Evolutionary conservation across 768 basidiomycete genomes (phyloP).

Genomic region (Pisolithus marmoratus): DNA sequence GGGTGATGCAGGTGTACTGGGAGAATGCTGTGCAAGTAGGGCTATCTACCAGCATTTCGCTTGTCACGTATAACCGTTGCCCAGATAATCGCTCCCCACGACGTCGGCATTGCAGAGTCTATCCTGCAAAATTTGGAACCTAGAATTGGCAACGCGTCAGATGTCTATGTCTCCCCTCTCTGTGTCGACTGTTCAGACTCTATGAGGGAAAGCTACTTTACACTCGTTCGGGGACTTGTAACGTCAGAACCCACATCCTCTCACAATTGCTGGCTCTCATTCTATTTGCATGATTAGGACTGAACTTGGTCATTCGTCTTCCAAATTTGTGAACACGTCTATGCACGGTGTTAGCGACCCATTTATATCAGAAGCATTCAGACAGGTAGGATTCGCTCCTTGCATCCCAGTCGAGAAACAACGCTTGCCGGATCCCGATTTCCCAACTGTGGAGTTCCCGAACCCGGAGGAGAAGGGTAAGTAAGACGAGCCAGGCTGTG

Average conservation of each 20-base stretch:
- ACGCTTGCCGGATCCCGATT: slow-evolving; percentile 72
- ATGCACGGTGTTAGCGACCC: slow-evolving; percentile 86
- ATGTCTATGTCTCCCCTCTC: slow-evolving; percentile 35
- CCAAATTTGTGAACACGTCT: slow-evolving; percentile 80
- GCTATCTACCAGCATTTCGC: not conserved
- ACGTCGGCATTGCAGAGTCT: slow-evolving; percentile 63
- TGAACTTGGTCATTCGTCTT: slow-evolving; percentile 3
- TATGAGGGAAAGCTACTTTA: slow-evolving; percentile 56
- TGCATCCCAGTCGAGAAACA: slow-evolving; percentile 63
- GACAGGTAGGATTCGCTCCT: slow-evolving; percentile 50
- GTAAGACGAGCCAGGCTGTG: slow-evolving; percentile 4
- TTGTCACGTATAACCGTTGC: not conserved
- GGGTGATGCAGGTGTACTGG: slow-evolving; percentile 67
- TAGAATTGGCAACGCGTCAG: slow-evolving; percentile 34
- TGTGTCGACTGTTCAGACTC: slow-evolving; percentile 54
- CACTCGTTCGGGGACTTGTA: slow-evolving; percentile 24
- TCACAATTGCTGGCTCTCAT: not conserved
- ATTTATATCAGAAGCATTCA: slow-evolving; percentile 54
- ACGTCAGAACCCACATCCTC: slow-evolving; percentile 12
- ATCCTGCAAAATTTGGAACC: slow-evolving; percentile 62
- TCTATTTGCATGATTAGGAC: slow-evolving; percentile 7
- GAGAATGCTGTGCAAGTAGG: slow-evolving; percentile 79
- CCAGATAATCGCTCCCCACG: slow-evolving; percentile 83
- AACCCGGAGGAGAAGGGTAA: slow-evolving; percentile 89
- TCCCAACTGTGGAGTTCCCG: slow-evolving; percentile 79